phyloP scores from a whole-genome alignment of 306 rosid species.

The Abrus pulchellus region DNA sequence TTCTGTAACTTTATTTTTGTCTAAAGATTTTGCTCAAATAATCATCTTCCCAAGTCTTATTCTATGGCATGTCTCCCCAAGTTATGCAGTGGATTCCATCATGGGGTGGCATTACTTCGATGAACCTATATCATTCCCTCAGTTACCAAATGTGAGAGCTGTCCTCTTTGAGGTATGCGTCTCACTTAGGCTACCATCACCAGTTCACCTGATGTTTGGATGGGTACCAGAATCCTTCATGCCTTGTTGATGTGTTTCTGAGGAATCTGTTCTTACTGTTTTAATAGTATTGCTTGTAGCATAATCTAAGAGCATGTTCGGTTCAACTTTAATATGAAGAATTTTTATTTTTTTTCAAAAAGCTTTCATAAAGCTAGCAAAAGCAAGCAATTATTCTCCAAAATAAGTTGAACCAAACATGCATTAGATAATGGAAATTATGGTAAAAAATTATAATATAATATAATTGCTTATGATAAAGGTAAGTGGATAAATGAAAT shows the following conservation, averaged over 20 bases:
- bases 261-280: constrained; percentile 44
- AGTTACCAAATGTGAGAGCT: constrained; percentile 80
- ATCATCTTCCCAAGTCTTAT: constrained; percentile 62
- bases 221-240: constrained; percentile 57
- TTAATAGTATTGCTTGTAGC: constrained; percentile 37
- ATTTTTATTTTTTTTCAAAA: too few species aligned
- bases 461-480: constrained; percentile 17
- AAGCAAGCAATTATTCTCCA: too few species aligned
- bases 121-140: constrained; percentile 66
- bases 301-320: background rate
- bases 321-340: too few species aligned
- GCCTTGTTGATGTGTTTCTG: constrained; percentile 50
- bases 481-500: constrained; percentile 9
- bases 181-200: constrained; percentile 80
- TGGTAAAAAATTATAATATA: constrained; percentile 13
- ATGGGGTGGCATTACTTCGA: constrained; percentile 74
- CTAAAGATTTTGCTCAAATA: constrained; percentile 57
- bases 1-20: constrained; percentile 56
- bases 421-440: constrained; percentile 2
- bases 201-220: constrained; percentile 58
- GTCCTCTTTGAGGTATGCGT: constrained; percentile 92
- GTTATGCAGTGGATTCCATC: constrained; percentile 71
- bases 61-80: constrained; percentile 73
- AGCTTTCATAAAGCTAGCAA: too few species aligned
- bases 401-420: too few species aligned